Base-by-base conservation (phyloP, 78 protist genomes). In the Diacronema lutheri region DNA sequence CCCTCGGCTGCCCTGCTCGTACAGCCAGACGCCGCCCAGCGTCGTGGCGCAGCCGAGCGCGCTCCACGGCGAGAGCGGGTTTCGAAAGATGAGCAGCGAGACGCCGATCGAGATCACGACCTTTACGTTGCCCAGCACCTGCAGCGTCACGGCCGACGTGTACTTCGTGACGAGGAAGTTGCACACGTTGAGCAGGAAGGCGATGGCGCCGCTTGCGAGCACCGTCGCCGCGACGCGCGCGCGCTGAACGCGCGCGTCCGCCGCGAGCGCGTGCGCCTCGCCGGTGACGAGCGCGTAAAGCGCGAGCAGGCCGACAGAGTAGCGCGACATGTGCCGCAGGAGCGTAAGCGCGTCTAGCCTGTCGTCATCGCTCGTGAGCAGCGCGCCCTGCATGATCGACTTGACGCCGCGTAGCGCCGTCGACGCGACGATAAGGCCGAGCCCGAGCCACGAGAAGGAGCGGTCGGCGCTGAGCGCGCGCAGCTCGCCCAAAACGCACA, bases 81-180 rank as follows among this genome's bases (percentile, higher is more conserved):
- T 90, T 40, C 81, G 72, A 46, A 90, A 90, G 21, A 90, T 56
- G 4, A 89, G 13, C 13, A 90, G 62, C 21, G 93, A 90, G 38
- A 90, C 77, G 44, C 82, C 61, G 10, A 90, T 90, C 14, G 83
- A 58, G 20, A 90, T 44, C 2, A 90, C 89, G 14, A 90, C 93
- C 71, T 90, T 90, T 16, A 87, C 87, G 76, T 90, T 90, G 31
- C 93, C 93, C 26, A 88, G 82, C 14, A 90, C 93, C 5, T 88
- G 85, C 68, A 86, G 78, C 46, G 88, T 89, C 26, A 90, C 80
- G 25, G 93, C 84, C 9, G 93, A 90, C 0, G 93, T 90, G 60
- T 38, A 79, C 37, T 90, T 89, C 16, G 86, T 90, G 26, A 90
- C 90, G 9, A 90, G 55, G 73, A 90, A 89, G 37, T 88, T 89